Evolutionary conservation across 192 early-diverging fungal genomes (phyloP).

Genomic region (Coemansia asiatica): DNA sequence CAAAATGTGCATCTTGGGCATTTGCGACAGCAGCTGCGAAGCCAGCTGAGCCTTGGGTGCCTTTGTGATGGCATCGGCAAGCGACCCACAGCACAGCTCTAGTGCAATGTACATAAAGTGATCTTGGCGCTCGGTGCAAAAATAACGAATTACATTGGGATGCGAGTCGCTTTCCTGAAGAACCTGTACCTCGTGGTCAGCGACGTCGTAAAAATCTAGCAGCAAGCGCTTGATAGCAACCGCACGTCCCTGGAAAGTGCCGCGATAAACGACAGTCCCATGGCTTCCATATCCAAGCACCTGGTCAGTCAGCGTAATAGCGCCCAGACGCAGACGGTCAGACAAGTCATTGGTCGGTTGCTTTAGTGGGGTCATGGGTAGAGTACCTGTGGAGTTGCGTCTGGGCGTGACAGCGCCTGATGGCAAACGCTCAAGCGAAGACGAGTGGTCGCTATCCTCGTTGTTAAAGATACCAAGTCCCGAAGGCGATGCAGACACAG

Average conservation of each 20-base stretch:
- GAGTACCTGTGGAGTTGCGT: conserved; percentile 48
- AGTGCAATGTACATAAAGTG: conserved; percentile 97
- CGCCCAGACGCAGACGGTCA: conserved; percentile 50
- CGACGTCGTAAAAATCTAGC: conserved; percentile 95
- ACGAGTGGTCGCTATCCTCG: conserved; percentile 42
- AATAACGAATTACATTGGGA: conserved; percentile 96
- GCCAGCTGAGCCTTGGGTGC: conserved; percentile 38
- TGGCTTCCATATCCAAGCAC: conserved; percentile 89
- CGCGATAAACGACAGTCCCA: conserved; percentile 95
- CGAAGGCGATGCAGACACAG: conserved; percentile 8
- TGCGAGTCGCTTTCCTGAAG: conserved; percentile 93
- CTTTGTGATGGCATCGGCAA: conserved; percentile 83
- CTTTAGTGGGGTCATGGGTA: conserved; percentile 43
- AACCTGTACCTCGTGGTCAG: conserved; percentile 88
- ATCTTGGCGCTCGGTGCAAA: conserved; percentile 81
- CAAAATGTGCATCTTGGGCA: conserved; percentile 68
- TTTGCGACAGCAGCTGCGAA: conserved; percentile 43
- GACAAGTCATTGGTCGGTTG: conserved; percentile 10
- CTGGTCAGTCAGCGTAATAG: conserved; percentile 61
- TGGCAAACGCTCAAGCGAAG: conserved; percentile 33
- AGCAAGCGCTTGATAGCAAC: conserved; percentile 95
- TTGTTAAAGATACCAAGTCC: conserved; percentile 26
- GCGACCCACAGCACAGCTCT: conserved; percentile 86
- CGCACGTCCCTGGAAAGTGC: conserved; percentile 85
- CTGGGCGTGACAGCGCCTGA: conserved; percentile 38